Base-by-base conservation (phyloP, 306 rosid genomes). In the Betula pendula region DNA sequence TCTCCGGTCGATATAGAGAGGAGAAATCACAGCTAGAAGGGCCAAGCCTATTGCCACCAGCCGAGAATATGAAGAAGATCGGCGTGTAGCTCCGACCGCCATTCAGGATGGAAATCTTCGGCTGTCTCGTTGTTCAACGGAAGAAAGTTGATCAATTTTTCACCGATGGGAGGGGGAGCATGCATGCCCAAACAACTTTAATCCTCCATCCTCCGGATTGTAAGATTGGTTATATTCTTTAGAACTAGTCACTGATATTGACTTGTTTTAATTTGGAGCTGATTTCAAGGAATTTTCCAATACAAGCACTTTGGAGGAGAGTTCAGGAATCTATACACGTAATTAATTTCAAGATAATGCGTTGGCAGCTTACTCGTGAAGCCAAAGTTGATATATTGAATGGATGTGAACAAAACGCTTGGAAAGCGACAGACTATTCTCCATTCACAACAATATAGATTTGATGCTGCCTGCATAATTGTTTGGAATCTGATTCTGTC, bases 21-120 rank as follows among this genome's bases (percentile, higher is more conserved):
- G 97, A 40, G 99, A 95, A 70, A 90, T 75, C 81, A 92, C 93
- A 4, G 96, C 97, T 19, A 95, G 87, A 77, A 91, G 59, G 58
- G 78, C 82, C 85, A 92, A 82, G 14, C 85, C 85, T 49, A 89
- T 83, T 4, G 87, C 92, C 75, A 82, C 87, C 68, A 87, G 49
- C 78, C 86, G 88, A 76, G 89, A 88, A 60, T 71, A 91, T 20
- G 93, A 87, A 43, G 96, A 87, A 85, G 80, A 77, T 83, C 79
- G 79, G 74, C 78, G 24, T 24, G 75, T 63, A 42, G 77, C 86
- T 66, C 82, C 93, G 27, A 72, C 31, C 76, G 83, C 97, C 96
- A 93, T 93, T 84, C 77, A 51, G 43, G 49, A 7, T 24, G 45
- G 22, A 72, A 69, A n/a, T 33, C 69, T 31, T 45, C 33, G 43